Evolutionary conservation across 1,284 basidiomycete species (phyloP).

Genomic region (Agaricales sp.): DNA sequence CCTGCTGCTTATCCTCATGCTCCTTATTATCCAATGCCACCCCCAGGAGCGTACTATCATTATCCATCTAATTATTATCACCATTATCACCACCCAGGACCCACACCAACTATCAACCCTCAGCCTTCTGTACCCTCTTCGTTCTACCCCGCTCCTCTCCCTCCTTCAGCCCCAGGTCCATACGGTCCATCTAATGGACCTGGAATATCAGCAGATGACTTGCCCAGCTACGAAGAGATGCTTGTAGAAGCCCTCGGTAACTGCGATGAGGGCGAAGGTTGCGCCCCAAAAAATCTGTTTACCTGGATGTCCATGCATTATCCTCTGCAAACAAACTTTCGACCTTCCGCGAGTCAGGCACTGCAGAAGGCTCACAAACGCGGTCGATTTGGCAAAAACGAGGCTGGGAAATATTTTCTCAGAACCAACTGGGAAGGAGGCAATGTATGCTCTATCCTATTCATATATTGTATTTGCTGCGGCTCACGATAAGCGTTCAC

Average conservation of each 20-base stretch:
- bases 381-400: slow-evolving; percentile 63
- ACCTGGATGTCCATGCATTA: slow-evolving; percentile 70
- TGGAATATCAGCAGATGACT: slow-evolving; percentile 37
- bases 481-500: no score
- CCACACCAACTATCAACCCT: slow-evolving; percentile 20
- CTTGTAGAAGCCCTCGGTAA: slow-evolving; percentile 66
- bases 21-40: slow-evolving; percentile 36
- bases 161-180: slow-evolving; percentile 19
- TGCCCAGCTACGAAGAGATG: slow-evolving; percentile 83
- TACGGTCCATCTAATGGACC: not conserved
- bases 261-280: slow-evolving; percentile 55
- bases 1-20: slow-evolving; percentile 44
- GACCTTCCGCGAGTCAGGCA: slow-evolving; percentile 76
- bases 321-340: slow-evolving; percentile 77
- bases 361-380: slow-evolving; percentile 73
- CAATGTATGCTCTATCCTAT: slow-evolving; percentile 35
- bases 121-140: slow-evolving; percentile 14
- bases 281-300: slow-evolving; percentile 70
- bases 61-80: slow-evolving; percentile 24
- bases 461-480: slow-evolving; percentile 6
- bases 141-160: slow-evolving; percentile 15
- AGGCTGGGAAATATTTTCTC: slow-evolving; percentile 58
- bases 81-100: slow-evolving; percentile 30
- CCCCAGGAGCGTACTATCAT: slow-evolving; percentile 20
- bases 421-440: slow-evolving; percentile 73